Evolutionary conservation across 1,284 basidiomycete species (phyloP), one percentile per base, ranked within the genome.

Genomic region (Puccinia triticina): DNA sequence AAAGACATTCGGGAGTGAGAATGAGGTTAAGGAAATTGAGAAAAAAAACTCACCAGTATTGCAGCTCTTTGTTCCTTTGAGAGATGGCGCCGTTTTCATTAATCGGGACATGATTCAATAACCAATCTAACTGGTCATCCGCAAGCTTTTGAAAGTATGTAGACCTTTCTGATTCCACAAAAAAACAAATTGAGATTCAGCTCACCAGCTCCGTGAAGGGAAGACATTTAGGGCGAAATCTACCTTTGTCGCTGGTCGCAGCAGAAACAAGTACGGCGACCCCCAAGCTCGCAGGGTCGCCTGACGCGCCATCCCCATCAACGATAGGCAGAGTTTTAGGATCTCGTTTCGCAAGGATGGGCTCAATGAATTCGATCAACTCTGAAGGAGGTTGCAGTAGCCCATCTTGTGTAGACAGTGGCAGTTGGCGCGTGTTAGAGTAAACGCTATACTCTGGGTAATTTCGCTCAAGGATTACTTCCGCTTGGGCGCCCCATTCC

Each of bases 281-380:
- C 0, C 94, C 94, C 72, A 95, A 90, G 83, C 91, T 92, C 0
- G 93, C 91, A 0, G 95, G 94, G 87, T 97, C 95, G 1, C 90
- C 92, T 0, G 92, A 92, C 0, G 93, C 91, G 21, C 91, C 91
- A 83, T 89, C 89, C 0, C 57, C 79, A 29, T 82, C 79, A 66
- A 50, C 61, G 26, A 82, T 59, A n/a, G 79, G 67, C 21, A 50
- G n/a, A 14, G 72, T 59, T 34, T 32, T 40, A 18, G 23, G 53
- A 23, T 7, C 43, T n/a, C 71, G 53, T 53, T 67, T 74, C 8
- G 37, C 43, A 26, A 82, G 55, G 16, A 82, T 74, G n/a, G 71
- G 57, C 34, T 82, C 72, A 1, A 82, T 18, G n/a, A 82, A 67
- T 26, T 82, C 10, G 14, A 75, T 61, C 57, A 82, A 55, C 34